Conservation (phyloP, 305 asterid genomes). For the Plantago rigida region DNA sequence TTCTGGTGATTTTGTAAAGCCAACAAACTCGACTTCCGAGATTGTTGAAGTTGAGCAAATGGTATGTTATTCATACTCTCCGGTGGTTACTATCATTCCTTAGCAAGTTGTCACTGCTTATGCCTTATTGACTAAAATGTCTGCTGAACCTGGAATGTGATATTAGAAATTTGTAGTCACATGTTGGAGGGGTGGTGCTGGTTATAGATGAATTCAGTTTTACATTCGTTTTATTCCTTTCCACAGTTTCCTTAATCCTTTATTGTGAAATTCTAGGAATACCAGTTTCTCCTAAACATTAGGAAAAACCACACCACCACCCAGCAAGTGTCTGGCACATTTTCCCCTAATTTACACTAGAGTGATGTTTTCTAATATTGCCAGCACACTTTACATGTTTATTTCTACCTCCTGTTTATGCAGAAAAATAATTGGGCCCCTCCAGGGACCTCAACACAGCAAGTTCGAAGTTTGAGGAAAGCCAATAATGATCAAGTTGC, state of each 20-base stretch:
- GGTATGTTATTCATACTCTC: constrained; percentile 45
- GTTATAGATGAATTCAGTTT: not conserved
- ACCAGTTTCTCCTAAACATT: not conserved
- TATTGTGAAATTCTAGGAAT: not conserved
- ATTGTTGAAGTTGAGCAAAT: constrained; percentile 76
- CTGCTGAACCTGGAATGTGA: not conserved
- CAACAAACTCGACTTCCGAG: constrained; percentile 52
- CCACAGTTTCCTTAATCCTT: not conserved
- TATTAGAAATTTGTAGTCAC: not conserved
- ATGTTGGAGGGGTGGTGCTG: not conserved
- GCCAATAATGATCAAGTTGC: constrained; percentile 80
- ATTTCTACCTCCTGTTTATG: constrained; percentile 26
- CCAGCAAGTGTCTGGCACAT: not conserved
- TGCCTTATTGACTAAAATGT: not conserved
- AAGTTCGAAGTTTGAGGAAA: constrained; percentile 90
- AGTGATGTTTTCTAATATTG: not conserved
- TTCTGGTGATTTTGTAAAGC: constrained; percentile 50
- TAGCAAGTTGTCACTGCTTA: not conserved
- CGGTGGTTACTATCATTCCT: constrained; percentile 1
- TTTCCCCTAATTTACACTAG: not conserved
- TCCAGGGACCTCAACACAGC: constrained; percentile 55
- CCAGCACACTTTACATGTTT: constrained; percentile 20
- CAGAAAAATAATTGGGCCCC: constrained; percentile 68
- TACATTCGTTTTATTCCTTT: not conserved
- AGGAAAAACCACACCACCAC: not conserved